phyloP scores from a whole-genome alignment of 164 flowering plant genomes.

The Stephania cephalantha region DNA sequence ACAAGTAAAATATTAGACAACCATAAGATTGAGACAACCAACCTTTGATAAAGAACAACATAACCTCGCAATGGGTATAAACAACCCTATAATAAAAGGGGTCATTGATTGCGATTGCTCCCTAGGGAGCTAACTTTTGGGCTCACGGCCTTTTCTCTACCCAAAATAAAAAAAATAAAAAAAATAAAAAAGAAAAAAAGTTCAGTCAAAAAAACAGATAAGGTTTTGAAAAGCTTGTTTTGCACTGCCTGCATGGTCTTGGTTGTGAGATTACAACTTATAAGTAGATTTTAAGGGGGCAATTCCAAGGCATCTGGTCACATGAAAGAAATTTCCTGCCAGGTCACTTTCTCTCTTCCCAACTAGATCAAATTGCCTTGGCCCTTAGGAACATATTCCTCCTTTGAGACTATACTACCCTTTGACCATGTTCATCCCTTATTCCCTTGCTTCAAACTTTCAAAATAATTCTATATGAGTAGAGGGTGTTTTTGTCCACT shows the following conservation, averaged over 20 bases:
- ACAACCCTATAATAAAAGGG: too few relatives aligned
- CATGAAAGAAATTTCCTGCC: slow-evolving; percentile 47
- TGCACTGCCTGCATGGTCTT: too few relatives aligned
- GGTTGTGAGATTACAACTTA: neutral
- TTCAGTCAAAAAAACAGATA: neutral
- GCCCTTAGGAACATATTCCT: neutral
- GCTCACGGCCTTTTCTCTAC: too few relatives aligned
- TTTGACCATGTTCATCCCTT: slow-evolving; percentile 3
- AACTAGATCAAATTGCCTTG: slow-evolving; percentile 19
- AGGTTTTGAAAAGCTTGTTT: neutral
- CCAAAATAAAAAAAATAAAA: too few relatives aligned
- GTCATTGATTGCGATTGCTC: too few relatives aligned
- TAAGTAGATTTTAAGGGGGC: neutral
- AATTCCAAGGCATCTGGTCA: slow-evolving; percentile 18
- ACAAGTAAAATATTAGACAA: too few relatives aligned
- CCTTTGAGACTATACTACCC: slow-evolving; percentile 21
- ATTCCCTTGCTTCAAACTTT: slow-evolving; percentile 1
- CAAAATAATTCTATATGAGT: neutral
- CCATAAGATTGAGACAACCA: too few relatives aligned
- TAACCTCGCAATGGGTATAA: too few relatives aligned
- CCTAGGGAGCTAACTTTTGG: too few relatives aligned
- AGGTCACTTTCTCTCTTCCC: slow-evolving; percentile 35
- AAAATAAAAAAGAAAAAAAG: too few relatives aligned
- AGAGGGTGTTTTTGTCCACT: slow-evolving; percentile 21
- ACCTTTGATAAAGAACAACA: too few relatives aligned